Conservation (phyloP, 1,284 basidiomycete species). For the Exsudoporus floridanus region DNA sequence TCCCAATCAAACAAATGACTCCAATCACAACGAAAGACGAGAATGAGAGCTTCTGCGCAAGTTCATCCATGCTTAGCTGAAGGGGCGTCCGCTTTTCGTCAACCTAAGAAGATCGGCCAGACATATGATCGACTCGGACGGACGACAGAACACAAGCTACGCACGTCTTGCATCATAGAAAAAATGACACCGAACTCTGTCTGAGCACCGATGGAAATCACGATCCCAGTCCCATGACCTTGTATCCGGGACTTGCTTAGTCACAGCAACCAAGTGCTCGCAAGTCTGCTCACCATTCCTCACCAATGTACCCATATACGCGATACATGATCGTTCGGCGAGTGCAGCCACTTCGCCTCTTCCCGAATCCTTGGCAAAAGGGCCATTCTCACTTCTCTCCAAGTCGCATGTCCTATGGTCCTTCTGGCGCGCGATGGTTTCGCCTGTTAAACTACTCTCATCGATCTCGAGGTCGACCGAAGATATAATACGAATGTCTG, state of each 20-base stretch:
- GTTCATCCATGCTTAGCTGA: constrained; percentile 94
- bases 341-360: constrained; percentile 62
- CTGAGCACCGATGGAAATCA: constrained; percentile 85
- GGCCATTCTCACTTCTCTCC: constrained; percentile 15
- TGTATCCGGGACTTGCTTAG: constrained; percentile 7
- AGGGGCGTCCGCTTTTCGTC: constrained; percentile 93
- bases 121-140: neutral
- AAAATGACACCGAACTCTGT: constrained; percentile 98
- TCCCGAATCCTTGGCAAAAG: constrained; percentile 14
- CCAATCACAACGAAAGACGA: constrained; percentile 93
- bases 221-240: constrained; percentile 85
- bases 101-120: constrained; percentile 49
- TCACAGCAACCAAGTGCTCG: neutral
- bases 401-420: constrained; percentile 50
- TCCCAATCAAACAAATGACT: constrained; percentile 88
- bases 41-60: constrained; percentile 89
- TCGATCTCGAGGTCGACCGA: constrained; percentile 90
- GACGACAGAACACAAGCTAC: constrained; percentile 26
- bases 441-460: constrained; percentile 93
- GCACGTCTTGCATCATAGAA: constrained; percentile 95
- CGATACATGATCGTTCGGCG: constrained; percentile 87
- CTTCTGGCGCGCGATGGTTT: constrained; percentile 84
- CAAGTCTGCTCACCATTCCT: constrained; percentile 63
- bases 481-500: constrained; percentile 82
- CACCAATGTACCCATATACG: constrained; percentile 97